phyloP scores from a whole-genome alignment of 805 yeast species.

The Barnettozyma populi region DNA sequence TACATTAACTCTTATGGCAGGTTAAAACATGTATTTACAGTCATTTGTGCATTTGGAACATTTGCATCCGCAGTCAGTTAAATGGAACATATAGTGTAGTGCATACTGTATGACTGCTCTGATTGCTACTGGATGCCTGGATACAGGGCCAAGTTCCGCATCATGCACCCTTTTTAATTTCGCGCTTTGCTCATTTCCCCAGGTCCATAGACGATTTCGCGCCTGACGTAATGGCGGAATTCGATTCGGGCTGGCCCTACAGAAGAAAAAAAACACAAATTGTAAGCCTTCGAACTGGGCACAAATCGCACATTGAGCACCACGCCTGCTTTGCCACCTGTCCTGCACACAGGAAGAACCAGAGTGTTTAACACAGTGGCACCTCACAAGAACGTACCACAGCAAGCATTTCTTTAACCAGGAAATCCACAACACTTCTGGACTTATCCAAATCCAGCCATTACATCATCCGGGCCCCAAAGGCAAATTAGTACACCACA shows the following conservation, averaged over 20 bases:
- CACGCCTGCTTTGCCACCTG: not conserved
- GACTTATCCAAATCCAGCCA: not conserved
- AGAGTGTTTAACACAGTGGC: not conserved
- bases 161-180: not conserved
- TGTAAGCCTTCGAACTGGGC: not conserved
- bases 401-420: not conserved
- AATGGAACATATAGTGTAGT: no score
- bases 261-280: not conserved
- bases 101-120: not conserved
- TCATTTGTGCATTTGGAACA: no score
- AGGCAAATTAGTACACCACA: not conserved
- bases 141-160: no score
- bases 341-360: not conserved
- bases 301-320: not conserved
- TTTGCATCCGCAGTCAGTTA: no score
- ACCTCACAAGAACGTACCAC: not conserved
- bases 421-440: not conserved
- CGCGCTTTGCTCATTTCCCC: not conserved
- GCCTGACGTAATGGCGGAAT: slow-evolving; percentile 1
- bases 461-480: not conserved
- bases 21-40: no score
- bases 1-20: no score
- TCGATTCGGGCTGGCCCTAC: not conserved
- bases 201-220: not conserved
- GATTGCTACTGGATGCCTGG: no score